Evolutionary conservation across 2,329 filamentous ascomycete genomes (phyloP).

Genomic region (Colletotrichum sp.): DNA sequence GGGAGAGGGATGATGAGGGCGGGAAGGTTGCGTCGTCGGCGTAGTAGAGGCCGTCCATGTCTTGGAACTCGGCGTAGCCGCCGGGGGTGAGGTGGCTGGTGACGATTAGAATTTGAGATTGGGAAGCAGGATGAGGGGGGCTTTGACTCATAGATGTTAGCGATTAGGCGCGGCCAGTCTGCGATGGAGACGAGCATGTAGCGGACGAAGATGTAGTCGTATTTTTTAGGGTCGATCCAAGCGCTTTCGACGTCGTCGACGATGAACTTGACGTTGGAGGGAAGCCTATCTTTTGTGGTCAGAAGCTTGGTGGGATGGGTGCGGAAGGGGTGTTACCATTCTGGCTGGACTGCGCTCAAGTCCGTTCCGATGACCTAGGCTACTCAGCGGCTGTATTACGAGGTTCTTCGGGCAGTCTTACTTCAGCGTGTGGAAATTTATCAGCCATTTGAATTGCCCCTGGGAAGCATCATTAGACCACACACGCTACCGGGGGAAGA

Average conservation of each 20-base stretch:
- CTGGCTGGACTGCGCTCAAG: background rate
- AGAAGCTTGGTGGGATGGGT: background rate
- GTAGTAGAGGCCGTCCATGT: constrained; percentile 23
- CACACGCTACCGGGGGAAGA: background rate
- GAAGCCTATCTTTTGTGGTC: constrained; percentile 40
- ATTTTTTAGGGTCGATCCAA: constrained; percentile 40
- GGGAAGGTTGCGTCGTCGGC: constrained; percentile 27
- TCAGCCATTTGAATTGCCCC: background rate
- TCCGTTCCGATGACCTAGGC: constrained; percentile 6
- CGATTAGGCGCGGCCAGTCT: background rate
- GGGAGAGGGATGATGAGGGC: background rate
- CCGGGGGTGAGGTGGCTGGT: constrained; percentile 38
- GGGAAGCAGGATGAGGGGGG: background rate
- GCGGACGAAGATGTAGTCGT: constrained; percentile 35
- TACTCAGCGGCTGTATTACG: background rate
- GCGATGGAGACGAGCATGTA: background rate
- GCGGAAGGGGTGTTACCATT: background rate
- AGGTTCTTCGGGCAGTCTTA: background rate
- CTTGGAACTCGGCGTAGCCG: constrained; percentile 33
- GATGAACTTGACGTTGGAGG: constrained; percentile 68
- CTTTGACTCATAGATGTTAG: background rate
- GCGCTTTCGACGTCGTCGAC: constrained; percentile 67
- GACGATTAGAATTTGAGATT: no score
- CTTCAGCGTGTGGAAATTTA: background rate
- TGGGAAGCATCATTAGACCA: background rate